Evolutionary conservation across 1,284 basidiomycete genomes (phyloP).

Genomic region (Puccinia horiana): DNA sequence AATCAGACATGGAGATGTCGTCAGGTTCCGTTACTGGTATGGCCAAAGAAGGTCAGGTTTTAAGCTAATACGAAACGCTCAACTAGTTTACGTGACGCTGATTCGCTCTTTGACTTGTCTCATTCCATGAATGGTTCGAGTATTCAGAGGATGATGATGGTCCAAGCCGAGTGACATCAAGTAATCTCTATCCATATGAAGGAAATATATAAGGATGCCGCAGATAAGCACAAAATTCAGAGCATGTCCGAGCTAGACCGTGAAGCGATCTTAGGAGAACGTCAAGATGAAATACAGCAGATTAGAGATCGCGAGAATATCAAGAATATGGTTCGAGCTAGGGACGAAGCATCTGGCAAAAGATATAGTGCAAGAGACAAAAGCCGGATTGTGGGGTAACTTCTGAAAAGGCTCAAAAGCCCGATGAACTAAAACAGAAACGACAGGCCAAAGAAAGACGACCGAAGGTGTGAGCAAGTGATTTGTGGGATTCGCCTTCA

Average conservation of each 20-base stretch:
- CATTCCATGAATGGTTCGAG: not conserved
- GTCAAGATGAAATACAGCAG: slow-evolving; percentile 45
- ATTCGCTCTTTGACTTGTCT: not conserved
- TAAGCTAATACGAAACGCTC: not conserved
- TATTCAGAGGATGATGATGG: slow-evolving; percentile 34
- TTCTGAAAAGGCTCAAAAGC: slow-evolving; percentile 42
- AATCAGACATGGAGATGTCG: slow-evolving; percentile 50
- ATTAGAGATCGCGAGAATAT: slow-evolving; percentile 47
- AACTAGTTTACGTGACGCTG: not conserved
- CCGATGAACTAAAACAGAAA: slow-evolving; percentile 46
- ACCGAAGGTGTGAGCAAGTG: slow-evolving; percentile 1
- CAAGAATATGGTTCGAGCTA: slow-evolving; percentile 47
- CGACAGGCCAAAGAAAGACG: slow-evolving; percentile 45
- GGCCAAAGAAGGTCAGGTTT: slow-evolving; percentile 21
- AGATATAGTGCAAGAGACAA: slow-evolving; percentile 44
- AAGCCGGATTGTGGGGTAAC: slow-evolving; percentile 33
- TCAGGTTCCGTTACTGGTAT: slow-evolving; percentile 37
- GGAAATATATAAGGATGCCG: slow-evolving; percentile 38
- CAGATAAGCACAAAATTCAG: slow-evolving; percentile 34
- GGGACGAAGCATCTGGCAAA: slow-evolving; percentile 35
- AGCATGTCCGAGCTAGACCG: slow-evolving; percentile 42
- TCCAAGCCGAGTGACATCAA: slow-evolving; percentile 7
- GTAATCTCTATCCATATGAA: slow-evolving; percentile 39
- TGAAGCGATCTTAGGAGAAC: slow-evolving; percentile 42
- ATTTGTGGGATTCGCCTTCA: not conserved